Evolutionary conservation across 345 rosid species (phyloP).

Genomic region (Eucalyptus microcorys): DNA sequence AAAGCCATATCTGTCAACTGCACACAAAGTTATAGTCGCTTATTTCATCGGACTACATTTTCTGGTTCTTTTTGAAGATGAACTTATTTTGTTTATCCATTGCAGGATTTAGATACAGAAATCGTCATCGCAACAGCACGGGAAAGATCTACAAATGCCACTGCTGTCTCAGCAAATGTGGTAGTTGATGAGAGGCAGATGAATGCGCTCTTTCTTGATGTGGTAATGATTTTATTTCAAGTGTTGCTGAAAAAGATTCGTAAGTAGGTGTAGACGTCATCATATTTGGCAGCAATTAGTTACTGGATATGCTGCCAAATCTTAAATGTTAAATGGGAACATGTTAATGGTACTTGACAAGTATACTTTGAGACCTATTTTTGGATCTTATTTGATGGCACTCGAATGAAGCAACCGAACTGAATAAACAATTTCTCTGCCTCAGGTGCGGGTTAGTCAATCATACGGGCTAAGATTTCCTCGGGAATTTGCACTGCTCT

Average conservation of each 20-base stretch:
- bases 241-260: neutral
- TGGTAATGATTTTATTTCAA: constrained; percentile 35
- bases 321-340: neutral
- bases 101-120: constrained; percentile 89
- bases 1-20: neutral
- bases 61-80: neutral
- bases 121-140: constrained; percentile 81
- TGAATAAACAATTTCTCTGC: neutral
- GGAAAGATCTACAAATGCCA: constrained; percentile 40
- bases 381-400: neutral
- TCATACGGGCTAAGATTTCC: constrained; percentile 90
- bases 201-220: constrained; percentile 94
- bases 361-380: neutral
- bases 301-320: neutral
- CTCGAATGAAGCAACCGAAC: neutral
- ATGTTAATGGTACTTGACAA: neutral
- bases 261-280: neutral
- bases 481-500: constrained; percentile 89
- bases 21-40: neutral
- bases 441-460: constrained; percentile 74
- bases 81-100: neutral
- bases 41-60: neutral
- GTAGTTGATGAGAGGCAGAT: constrained; percentile 89
- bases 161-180: constrained; percentile 86
- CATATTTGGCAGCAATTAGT: neutral